Base-by-base conservation (phyloP, 2,329 filamentous ascomycete species). In the Botrytis fragariae region DNA sequence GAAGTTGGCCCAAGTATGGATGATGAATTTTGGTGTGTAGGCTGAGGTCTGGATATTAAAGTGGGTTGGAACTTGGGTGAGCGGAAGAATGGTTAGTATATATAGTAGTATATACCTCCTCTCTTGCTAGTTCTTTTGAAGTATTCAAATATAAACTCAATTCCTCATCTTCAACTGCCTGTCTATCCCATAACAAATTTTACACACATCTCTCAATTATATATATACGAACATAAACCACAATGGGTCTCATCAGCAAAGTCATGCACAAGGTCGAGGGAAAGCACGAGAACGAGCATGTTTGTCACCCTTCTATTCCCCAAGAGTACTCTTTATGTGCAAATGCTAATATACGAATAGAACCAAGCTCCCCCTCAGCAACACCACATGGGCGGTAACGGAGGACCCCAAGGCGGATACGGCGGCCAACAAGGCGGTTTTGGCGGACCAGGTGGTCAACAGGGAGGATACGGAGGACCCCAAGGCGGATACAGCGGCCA, bases 181-280 rank as follows among this genome's bases (percentile, higher is more conserved):
- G 16, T 10, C 20, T 48, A 20, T 44, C 44, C 37, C 44, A 32
- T 5, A 22, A 44, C 9, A 29, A 63, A 29, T 29, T 3, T 29
- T 29, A 29, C 14, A 29, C n/a, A 54, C 8, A 54, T 16, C n/a
- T 54, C n/a, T n/a, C 25, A 29, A 29, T 51, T 16, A 57, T 29
- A 29, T 9, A 51, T 8, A 54, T 29, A 54, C n/a, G n/a, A n/a
- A n/a, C n/a, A 54, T 29, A 3, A 8, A 18, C 29, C 61, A 63
- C 61, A 44, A 63, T 63, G 61, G 61, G 61, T 20, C 57, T 63
- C 59, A 61, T 71, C 39, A 51, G 35, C 39, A 71, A 63, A 48
- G 35, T 71, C 3, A 62, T 71, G 18, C 57, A 63, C n/a, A 63
- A 71, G 42, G 42, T 71, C 16, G 69, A 71, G n/a, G 57, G 57